Evolutionary conservation across 2,329 filamentous ascomycete genomes (phyloP), one percentile per base, ranked within the genome.

Genomic region (Aciculosporium take): DNA sequence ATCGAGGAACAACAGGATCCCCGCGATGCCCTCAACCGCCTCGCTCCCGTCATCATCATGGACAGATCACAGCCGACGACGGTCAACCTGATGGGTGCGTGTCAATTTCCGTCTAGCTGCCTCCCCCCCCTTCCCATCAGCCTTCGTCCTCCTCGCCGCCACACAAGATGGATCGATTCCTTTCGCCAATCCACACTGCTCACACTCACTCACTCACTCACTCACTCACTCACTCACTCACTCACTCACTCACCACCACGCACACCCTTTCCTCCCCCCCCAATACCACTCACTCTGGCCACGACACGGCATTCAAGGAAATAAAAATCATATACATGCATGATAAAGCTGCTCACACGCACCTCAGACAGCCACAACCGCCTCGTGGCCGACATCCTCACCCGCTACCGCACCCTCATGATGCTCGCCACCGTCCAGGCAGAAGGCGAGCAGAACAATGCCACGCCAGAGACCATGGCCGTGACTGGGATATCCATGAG

Each of bases 341-440:
- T 13, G 2, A 13, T 12, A 24, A 9, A 31, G n/a, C n/a, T n/a
- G n/a, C n/a, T n/a, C n/a, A n/a, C n/a, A n/a, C n/a, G n/a, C n/a
- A n/a, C 15, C 8, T n/a, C 44, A 65, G 64, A 67, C 51, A 64
- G 57, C 24, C 63, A 67, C 48, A 63, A 67, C 48, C 59, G 64
- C 31, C 64, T 67, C 45, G 56, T 66, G 30, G 65, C 63, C 25
- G 61, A 66, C 45, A 59, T 67, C 40, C 61, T 67, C 36, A 64
- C 59, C 9, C 62, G 58, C 43, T 67, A 65, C 53, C 61, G 62
- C 43, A 59, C 58, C 24, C 60, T 67, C 36, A 64, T 65, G 53
- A 60, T 63, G 56, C 56, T 65, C 10, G 61, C 63, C 37, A 67
- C 64, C 24, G 57, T 62, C 30, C 64, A 66, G 30, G 62, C 61